A percentile compares a stretch with the other conserved stretches of the same genome.
These are phyloP conservation scores for Hypsizygus ulmarius DNA, from an alignment of 1,284 basidiomycete species.

Conservation along the genomic window DNA sequence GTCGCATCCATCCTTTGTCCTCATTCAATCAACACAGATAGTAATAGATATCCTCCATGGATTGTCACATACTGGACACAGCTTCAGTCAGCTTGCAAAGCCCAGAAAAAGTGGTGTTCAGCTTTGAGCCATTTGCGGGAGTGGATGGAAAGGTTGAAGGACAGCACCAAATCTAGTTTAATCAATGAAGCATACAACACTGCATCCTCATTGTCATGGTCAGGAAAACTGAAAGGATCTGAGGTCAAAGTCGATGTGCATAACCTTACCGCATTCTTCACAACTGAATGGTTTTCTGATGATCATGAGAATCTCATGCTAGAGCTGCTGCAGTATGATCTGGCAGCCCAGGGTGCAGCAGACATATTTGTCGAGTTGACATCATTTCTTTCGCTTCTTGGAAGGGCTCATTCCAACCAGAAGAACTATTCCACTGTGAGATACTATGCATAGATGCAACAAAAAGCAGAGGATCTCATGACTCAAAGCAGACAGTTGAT, in stretches of 20 bases:
- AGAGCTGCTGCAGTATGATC: conserved; percentile 13
- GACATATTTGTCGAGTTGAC: not conserved
- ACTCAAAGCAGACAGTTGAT: conserved; percentile 3
- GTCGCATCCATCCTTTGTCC: too few relatives aligned
- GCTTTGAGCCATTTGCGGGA: too few relatives aligned
- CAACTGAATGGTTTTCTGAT: conserved; percentile 16
- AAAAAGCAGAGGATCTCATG: not conserved
- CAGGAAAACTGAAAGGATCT: conserved; percentile 10
- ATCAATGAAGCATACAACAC: too few relatives aligned
- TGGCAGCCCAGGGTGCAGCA: too few relatives aligned
- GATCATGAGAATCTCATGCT: conserved; percentile 21
- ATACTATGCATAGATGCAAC: conserved; percentile 7
- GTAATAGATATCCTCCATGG: too few relatives aligned
- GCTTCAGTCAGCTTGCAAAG: too few relatives aligned
- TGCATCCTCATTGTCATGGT: conserved; percentile 15
- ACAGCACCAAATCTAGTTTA: too few relatives aligned
- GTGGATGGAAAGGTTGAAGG: too few relatives aligned
- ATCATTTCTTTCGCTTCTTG: not conserved
- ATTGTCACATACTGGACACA: too few relatives aligned
- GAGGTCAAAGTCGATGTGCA: conserved; percentile 2
- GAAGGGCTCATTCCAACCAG: conserved; percentile 3
- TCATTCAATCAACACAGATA: too few relatives aligned
- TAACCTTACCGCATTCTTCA: conserved; percentile 11
- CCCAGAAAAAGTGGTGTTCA: too few relatives aligned
- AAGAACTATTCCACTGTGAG: conserved; percentile 2